Percentiles rank a stretch among this genome's conserved stretches.
Evolutionary conservation across 495 filamentous ascomycete genomes (phyloP).

Genomic region (Aspergillus asperescens): DNA sequence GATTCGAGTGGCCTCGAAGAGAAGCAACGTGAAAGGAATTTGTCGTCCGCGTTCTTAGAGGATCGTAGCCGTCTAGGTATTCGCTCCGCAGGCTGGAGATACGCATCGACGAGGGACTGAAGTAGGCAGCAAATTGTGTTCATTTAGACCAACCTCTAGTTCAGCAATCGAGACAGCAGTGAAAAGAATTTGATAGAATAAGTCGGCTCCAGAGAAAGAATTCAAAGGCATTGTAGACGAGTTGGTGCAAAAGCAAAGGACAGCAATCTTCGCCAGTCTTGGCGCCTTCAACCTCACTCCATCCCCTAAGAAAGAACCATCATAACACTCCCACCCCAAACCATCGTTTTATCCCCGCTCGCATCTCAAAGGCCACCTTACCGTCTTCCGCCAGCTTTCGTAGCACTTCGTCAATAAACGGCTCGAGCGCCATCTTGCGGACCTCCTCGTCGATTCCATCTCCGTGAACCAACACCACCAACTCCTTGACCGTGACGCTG

Average conservation of each 20-base stretch:
- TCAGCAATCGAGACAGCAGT: background rate
- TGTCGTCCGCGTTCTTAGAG: too few species aligned
- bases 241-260: background rate
- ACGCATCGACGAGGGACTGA: background rate
- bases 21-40: too few species aligned
- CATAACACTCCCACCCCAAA: slow-evolving; percentile 22
- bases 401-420: slow-evolving; percentile 45
- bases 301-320: background rate
- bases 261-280: background rate
- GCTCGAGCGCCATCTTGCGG: slow-evolving; percentile 33
- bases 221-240: background rate
- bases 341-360: slow-evolving; percentile 39
- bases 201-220: background rate
- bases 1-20: too few species aligned
- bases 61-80: background rate
- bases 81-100: background rate
- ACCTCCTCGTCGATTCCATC: slow-evolving; percentile 23
- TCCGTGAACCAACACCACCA: slow-evolving; percentile 38
- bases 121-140: background rate
- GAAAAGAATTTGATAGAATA: background rate
- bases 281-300: background rate
- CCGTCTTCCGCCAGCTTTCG: slow-evolving; percentile 47
- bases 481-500: slow-evolving; percentile 34
- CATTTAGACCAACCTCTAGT: background rate
- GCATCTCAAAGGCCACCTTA: slow-evolving; percentile 42